phyloP scores from a whole-genome alignment of 495 filamentous ascomycete genomes.

The Saxophila tyrrhenica region DNA sequence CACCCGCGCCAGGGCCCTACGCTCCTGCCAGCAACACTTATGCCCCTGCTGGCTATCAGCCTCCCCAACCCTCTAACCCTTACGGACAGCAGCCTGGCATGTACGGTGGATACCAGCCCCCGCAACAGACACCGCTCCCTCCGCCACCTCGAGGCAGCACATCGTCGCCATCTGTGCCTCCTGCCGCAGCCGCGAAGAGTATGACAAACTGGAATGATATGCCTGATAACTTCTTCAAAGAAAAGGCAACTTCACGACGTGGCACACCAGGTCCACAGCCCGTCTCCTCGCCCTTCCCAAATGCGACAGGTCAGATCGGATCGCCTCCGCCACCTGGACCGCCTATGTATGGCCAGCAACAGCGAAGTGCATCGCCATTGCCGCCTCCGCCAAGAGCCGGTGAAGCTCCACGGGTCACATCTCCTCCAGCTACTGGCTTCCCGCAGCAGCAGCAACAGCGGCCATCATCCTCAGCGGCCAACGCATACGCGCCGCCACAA shows the following conservation, averaged over 20 bases:
- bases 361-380: slow-evolving; percentile 39
- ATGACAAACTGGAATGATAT: slow-evolving; percentile 88
- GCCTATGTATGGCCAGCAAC: slow-evolving; percentile 32
- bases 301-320: slow-evolving; percentile 34
- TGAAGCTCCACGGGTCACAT: slow-evolving; percentile 42
- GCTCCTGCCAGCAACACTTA: slow-evolving; percentile 32
- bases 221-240: slow-evolving; percentile 65
- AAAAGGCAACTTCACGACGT: slow-evolving; percentile 47
- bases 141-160: slow-evolving; percentile 48
- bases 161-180: slow-evolving; percentile 54
- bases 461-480: slow-evolving; percentile 52
- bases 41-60: slow-evolving; percentile 38
- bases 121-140: slow-evolving; percentile 29
- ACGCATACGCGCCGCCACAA: slow-evolving; percentile 59
- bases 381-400: slow-evolving; percentile 48
- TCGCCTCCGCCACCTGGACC: slow-evolving; percentile 33
- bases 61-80: slow-evolving; percentile 17
- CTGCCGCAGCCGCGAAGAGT: slow-evolving; percentile 53
- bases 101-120: slow-evolving; percentile 19
- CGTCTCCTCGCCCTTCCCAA: slow-evolving; percentile 57
- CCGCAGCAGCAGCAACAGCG: slow-evolving; percentile 39
- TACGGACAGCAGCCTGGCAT: slow-evolving; percentile 9
- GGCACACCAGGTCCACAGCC: slow-evolving; percentile 55
- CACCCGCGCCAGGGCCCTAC: slow-evolving; percentile 5
- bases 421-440: slow-evolving; percentile 36